These are phyloP conservation scores for Spatholobus suberectus DNA, from an alignment of 306 rosid genomes.

Conservation along the genomic window DNA sequence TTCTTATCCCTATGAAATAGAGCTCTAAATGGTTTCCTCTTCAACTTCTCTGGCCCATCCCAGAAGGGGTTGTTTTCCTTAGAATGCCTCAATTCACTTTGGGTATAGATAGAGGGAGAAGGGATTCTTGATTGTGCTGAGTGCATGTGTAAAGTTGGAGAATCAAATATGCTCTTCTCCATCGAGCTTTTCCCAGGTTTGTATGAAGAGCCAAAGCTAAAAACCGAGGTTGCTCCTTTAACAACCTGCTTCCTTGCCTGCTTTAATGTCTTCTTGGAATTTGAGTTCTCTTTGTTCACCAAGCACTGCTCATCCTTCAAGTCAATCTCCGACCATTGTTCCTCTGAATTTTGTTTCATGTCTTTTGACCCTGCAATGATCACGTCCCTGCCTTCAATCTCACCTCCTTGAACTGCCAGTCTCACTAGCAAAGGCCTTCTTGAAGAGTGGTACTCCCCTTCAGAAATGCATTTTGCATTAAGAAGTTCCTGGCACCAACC, in stretches of 20 bases:
- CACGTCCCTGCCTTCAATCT: constrained; percentile 65
- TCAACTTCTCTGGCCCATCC: constrained; percentile 35
- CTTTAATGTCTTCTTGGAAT: constrained; percentile 59
- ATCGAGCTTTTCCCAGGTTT: constrained; percentile 56
- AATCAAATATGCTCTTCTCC: constrained; percentile 75
- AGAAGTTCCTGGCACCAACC: constrained; percentile 66
- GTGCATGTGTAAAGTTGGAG: constrained; percentile 34
- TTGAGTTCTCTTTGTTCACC: constrained; percentile 57
- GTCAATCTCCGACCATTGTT: constrained; percentile 87
- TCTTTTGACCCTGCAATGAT: constrained; percentile 48
- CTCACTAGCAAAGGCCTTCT: constrained; percentile 83
- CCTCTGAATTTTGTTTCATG: constrained; percentile 56
- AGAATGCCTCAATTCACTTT: constrained; percentile 34
- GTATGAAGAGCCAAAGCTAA: constrained; percentile 58
- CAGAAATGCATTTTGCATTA: constrained; percentile 78
- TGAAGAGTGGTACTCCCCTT: constrained; percentile 77
- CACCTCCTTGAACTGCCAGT: constrained; percentile 73
- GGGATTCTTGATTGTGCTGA: constrained; percentile 23
- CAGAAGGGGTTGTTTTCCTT: constrained; percentile 27
- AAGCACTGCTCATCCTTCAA: constrained; percentile 70
- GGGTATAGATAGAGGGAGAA: constrained; percentile 2
- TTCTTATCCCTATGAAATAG: constrained; percentile 43
- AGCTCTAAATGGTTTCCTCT: constrained; percentile 45
- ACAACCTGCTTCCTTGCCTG: constrained; percentile 56
- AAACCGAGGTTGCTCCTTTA: constrained; percentile 72